phyloP scores from a whole-genome alignment of 805 yeast genomes.

The Kodamaea sagamina region DNA sequence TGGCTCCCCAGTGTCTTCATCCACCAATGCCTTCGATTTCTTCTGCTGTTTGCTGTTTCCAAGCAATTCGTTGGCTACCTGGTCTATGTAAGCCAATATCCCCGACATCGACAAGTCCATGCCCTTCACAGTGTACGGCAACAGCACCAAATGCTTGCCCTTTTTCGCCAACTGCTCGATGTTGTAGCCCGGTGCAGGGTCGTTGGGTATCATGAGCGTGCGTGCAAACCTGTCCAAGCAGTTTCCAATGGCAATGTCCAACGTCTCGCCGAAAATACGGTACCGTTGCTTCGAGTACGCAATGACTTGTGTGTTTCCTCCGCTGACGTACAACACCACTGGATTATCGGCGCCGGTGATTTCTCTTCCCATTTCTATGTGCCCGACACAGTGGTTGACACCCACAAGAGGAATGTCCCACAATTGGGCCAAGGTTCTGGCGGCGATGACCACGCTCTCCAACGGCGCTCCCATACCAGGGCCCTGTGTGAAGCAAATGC shows the following conservation, averaged over 20 bases:
- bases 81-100: conserved; percentile 81
- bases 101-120: conserved; percentile 99
- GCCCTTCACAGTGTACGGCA: conserved; percentile 97
- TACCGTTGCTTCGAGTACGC: conserved; percentile 93
- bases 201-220: conserved; percentile 81
- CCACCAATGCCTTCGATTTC: conserved; percentile 38
- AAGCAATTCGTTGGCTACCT: conserved; percentile 72
- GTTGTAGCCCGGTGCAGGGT: conserved; percentile 96
- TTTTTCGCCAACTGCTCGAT: conserved; percentile 90
- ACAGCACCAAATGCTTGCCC: conserved; percentile 60
- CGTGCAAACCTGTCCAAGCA: conserved; percentile 96
- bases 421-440: conserved; percentile 76
- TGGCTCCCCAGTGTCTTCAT: conserved; percentile 46
- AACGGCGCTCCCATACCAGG: conserved; percentile 99
- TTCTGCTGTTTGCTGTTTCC: conserved; percentile 32
- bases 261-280: conserved; percentile 98
- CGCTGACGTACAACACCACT: conserved; percentile 94
- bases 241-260: conserved; percentile 97
- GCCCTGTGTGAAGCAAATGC: conserved; percentile 93
- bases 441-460: conserved; percentile 89
- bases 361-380: conserved; percentile 98
- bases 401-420: conserved; percentile 89
- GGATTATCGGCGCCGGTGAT: conserved; percentile 98
- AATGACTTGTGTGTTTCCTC: conserved; percentile 97
- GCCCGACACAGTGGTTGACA: conserved; percentile 97